Evolutionary conservation across 106 monocot species (phyloP).

Genomic region (Cymbidium sinense): DNA sequence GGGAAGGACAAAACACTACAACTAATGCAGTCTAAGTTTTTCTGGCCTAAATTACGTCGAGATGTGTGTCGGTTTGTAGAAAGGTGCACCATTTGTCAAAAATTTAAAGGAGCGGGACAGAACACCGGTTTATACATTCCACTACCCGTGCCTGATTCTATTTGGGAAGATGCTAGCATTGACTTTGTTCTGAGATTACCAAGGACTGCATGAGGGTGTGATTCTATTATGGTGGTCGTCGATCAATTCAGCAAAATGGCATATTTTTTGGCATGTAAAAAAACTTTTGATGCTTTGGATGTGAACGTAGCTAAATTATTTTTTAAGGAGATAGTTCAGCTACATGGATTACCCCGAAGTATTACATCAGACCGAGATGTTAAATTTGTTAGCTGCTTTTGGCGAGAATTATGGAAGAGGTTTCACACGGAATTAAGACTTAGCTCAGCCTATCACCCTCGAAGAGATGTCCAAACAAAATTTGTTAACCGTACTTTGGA

Average conservation of each 20-base stretch:
- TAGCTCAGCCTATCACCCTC: neutral
- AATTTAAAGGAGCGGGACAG: neutral
- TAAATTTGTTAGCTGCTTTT: neutral
- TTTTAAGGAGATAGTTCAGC: neutral
- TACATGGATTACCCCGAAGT: neutral
- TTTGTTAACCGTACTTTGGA: neutral
- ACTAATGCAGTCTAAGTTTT: too few species aligned
- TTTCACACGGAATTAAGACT: neutral
- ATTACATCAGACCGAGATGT: neutral
- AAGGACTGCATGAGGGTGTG: too few species aligned
- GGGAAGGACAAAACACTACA: too few species aligned
- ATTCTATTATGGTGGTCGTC: too few species aligned
- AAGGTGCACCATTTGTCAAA: too few species aligned
- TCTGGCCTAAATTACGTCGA: too few species aligned
- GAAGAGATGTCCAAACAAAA: neutral
- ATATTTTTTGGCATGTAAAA: neutral
- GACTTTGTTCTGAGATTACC: too few species aligned
- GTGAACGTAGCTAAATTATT: neutral
- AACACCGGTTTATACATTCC: neutral
- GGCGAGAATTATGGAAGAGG: neutral
- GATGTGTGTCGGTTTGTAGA: too few species aligned
- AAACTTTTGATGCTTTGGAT: neutral
- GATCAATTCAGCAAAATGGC: too few species aligned
- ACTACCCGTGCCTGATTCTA: neutral
- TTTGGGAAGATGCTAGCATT: neutral